phyloP scores from a whole-genome alignment of 345 rosid species.

The Eucalyptus paniculata region DNA sequence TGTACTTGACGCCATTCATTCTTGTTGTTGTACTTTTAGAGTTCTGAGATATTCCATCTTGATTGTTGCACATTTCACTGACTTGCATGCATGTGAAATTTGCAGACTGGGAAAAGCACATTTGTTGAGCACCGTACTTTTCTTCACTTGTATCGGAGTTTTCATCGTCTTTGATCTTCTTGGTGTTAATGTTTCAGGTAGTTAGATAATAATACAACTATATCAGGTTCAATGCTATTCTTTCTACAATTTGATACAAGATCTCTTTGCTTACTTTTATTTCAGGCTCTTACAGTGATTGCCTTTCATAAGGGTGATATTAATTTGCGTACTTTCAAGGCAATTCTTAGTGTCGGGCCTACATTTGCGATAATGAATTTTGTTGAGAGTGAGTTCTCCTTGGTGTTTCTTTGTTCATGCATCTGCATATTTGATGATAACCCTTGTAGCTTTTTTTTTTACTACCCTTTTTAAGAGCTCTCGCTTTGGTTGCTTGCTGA shows the following conservation, averaged over 20 bases:
- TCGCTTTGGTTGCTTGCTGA: background rate
- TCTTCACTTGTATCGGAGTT: conserved; percentile 91
- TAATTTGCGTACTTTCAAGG: conserved; percentile 58
- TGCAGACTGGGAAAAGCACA: conserved; percentile 87
- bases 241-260: background rate
- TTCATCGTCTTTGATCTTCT: conserved; percentile 91
- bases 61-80: background rate
- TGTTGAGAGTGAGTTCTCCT: conserved; percentile 46
- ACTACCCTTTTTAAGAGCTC: background rate
- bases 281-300: conserved; percentile 72
- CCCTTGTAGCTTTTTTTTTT: background rate
- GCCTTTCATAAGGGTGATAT: conserved; percentile 62
- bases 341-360: conserved; percentile 79
- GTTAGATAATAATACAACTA: background rate
- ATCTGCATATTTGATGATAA: background rate
- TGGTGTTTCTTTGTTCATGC: background rate
- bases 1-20: background rate
- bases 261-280: background rate
- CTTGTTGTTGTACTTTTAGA: background rate
- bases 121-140: conserved; percentile 97
- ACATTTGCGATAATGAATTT: conserved; percentile 86
- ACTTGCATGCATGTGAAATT: background rate
- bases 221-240: background rate
- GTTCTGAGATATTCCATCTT: background rate
- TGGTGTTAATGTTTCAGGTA: conserved; percentile 95